Percentiles rank a stretch among this genome's conserved stretches.
These are phyloP conservation scores for Tephrocybe rancida DNA, from an alignment of 768 basidiomycete genomes.

Conservation along the genomic window DNA sequence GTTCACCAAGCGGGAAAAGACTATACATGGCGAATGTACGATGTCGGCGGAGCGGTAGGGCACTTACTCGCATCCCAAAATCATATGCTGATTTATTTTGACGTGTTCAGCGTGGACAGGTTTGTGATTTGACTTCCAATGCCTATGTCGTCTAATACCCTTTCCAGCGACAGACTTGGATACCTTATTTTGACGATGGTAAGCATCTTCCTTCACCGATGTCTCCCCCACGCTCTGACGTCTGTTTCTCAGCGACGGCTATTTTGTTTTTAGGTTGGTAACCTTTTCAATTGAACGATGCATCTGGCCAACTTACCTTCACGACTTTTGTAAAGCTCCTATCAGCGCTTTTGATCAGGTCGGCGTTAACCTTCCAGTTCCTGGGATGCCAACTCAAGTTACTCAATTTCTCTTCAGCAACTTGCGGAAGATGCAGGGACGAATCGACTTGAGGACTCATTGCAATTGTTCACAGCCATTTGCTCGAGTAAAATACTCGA, in stretches of 20 bases:
- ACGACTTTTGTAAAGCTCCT: conserved; percentile 46
- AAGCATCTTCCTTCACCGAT: conserved; percentile 22
- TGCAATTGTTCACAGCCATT: conserved; percentile 73
- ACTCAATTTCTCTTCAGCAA: conserved; percentile 44
- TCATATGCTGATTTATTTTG: neutral
- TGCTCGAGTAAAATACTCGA: conserved; percentile 74
- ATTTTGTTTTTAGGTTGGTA: conserved; percentile 69
- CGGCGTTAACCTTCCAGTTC: neutral
- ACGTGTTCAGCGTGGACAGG: conserved; percentile 56
- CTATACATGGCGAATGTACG: conserved; percentile 78
- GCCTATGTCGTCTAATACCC: neutral
- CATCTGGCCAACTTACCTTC: neutral
- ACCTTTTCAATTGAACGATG: neutral
- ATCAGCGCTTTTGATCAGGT: conserved; percentile 84
- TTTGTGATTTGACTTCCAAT: conserved; percentile 26
- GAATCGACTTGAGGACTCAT: conserved; percentile 80
- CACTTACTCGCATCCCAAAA: conserved; percentile 8
- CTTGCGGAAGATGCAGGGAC: conserved; percentile 77
- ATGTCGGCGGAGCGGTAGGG: conserved; percentile 81
- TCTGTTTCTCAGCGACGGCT: conserved; percentile 56
- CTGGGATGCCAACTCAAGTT: neutral
- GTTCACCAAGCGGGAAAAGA: conserved; percentile 58
- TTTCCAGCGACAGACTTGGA: conserved; percentile 72
- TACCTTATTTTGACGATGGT: conserved; percentile 85
- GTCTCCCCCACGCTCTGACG: neutral